Evolutionary conservation across 1,284 basidiomycete species (phyloP), one percentile per base, ranked within the genome.

Genomic region (Cutaneotrichosporon arboriforme): DNA sequence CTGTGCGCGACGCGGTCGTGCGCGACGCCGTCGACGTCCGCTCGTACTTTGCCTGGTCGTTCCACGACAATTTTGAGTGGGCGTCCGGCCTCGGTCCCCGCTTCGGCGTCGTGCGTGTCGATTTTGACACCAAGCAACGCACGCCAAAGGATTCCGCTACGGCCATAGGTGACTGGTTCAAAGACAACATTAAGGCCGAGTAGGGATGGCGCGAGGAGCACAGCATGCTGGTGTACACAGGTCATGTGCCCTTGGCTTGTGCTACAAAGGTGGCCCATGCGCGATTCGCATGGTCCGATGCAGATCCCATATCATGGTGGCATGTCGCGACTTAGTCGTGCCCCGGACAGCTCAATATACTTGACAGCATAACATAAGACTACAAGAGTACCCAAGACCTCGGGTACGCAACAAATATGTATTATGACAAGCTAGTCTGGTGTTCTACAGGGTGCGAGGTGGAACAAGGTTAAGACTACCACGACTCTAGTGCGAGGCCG

Each of bases 1-100:
- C 83, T 0, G 65, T 88, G 34, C 72, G 81, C 36, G 77, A 78
- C 14, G 84, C 85, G n/a, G 73, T 77, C 43, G 76, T 82, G 51
- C 26, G 10, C 26, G 86, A 88, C 65, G 81, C 82, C 7, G 83
- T 87, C 15, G 81, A 84, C 51, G 74, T 87, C 46, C 72, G 80
- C 39, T 80, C 81, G 1, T 88, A 87, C 72, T 85, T 87, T 74
- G 82, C 83, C 41, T 68, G 61, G 61, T 64, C 55, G 62, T 66
- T 68, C 52, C 50, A 63, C 52, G 85, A 87, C 67, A 87, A 87
- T 72, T 87, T 87, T 56, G 86, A 88, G 71, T 87, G 86, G 81
- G 55, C 59, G 20, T 64, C 61, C 4, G 70, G 62, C 37, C 52
- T 55, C 8, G 50, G 50, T 15, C 65, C 69, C 20, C 64, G 69